Evolutionary conservation across 768 basidiomycete species (phyloP).

Genomic region (Candolleomyces efflorescens): DNA sequence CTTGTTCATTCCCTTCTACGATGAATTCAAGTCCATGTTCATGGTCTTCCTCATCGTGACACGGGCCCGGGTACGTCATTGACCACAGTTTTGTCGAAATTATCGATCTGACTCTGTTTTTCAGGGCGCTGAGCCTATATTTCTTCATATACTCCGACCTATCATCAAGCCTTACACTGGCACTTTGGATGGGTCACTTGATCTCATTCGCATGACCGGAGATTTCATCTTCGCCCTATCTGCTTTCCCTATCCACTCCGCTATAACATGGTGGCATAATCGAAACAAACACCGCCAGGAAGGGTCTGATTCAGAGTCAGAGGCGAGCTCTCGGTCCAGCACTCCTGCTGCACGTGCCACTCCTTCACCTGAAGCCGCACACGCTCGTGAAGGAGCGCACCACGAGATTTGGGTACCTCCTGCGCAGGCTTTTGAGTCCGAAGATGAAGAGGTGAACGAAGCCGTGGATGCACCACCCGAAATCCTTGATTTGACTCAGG

Average conservation of each 20-base stretch:
- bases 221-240: slow-evolving; percentile 52
- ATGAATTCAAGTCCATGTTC: slow-evolving; percentile 71
- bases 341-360: background rate
- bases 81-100: background rate
- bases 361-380: background rate
- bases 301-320: background rate
- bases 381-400: too few species aligned
- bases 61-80: slow-evolving; percentile 58
- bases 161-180: slow-evolving; percentile 68
- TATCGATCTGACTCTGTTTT: background rate
- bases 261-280: slow-evolving; percentile 32
- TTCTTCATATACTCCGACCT: slow-evolving; percentile 76
- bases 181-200: slow-evolving; percentile 61
- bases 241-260: slow-evolving; percentile 34
- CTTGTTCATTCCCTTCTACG: slow-evolving; percentile 79
- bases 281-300: slow-evolving; percentile 12
- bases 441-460: slow-evolving; percentile 21
- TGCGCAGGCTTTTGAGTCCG: slow-evolving; percentile 35
- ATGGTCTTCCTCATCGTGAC: slow-evolving; percentile 74
- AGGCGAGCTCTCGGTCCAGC: background rate
- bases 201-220: slow-evolving; percentile 56
- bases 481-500: slow-evolving; percentile 12
- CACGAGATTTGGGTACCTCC: slow-evolving; percentile 64
- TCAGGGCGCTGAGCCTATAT: slow-evolving; percentile 85
- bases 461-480: slow-evolving; percentile 8